Conservation (phyloP, 192 early-diverging fungal species). For the Backusella liffmaniae region DNA sequence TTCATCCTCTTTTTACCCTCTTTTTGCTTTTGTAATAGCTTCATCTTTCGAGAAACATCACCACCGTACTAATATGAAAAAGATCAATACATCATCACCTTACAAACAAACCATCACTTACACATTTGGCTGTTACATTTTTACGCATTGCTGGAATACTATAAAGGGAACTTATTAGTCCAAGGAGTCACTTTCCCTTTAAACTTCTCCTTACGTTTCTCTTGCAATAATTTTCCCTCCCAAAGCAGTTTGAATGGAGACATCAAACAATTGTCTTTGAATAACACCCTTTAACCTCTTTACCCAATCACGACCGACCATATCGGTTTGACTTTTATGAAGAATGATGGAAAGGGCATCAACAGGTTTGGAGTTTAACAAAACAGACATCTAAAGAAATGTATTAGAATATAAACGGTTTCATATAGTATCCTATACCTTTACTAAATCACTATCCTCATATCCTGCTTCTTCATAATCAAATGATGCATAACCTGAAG, state of each 20-base stretch:
- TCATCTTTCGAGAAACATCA: conserved; percentile 97
- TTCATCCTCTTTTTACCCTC: conserved; percentile 95
- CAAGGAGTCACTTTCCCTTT: background rate
- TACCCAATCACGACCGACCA: conserved; percentile 80
- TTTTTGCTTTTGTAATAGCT: conserved; percentile 92
- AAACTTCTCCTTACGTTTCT: conserved; percentile 57
- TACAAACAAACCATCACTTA: conserved; percentile 36
- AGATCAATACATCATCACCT: background rate
- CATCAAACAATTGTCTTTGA: conserved; percentile 87
- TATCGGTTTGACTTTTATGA: conserved; percentile 68
- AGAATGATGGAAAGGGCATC: conserved; percentile 91
- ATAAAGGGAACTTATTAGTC: background rate
- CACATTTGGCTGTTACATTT: conserved; percentile 94
- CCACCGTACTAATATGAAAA: conserved; percentile 73
- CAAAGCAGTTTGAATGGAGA: conserved; percentile 86
- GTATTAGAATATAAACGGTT: background rate
- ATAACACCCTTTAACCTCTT: conserved; percentile 82
- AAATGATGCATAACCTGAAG: conserved; percentile 90
- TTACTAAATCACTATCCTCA: conserved; percentile 82
- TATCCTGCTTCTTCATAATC: conserved; percentile 97
- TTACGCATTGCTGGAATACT: conserved; percentile 84
- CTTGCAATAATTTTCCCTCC: conserved; percentile 84
- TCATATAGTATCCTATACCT: conserved; percentile 34
- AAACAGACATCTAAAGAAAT: conserved; percentile 65
- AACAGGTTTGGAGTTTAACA: conserved; percentile 88